phyloP scores from a whole-genome alignment of 2,329 filamentous ascomycete genomes.

The Colletotrichum liaoningense region DNA sequence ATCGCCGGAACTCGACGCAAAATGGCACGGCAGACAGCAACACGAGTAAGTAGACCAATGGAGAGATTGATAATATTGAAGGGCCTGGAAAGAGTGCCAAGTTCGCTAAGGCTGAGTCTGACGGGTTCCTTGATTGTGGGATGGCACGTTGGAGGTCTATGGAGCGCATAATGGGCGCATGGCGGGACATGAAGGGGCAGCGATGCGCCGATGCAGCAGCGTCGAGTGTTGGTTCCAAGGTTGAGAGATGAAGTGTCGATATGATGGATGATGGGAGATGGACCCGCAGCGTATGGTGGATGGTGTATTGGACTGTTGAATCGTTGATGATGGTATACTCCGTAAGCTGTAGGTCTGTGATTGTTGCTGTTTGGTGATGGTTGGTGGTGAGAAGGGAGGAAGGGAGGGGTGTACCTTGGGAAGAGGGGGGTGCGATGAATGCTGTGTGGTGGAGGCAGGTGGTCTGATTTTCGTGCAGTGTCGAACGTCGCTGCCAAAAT shows the following conservation, averaged over 20 bases:
- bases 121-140: neutral
- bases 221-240: neutral
- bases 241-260: neutral
- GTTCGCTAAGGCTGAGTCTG: neutral
- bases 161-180: neutral
- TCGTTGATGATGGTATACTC: too few relatives aligned
- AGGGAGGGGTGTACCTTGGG: too few relatives aligned
- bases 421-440: neutral
- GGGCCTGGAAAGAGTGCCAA: neutral
- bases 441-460: neutral
- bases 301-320: neutral
- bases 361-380: too few relatives aligned
- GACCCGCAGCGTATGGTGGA: neutral
- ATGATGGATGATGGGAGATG: neutral
- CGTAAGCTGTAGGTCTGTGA: too few relatives aligned
- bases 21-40: neutral
- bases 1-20: neutral
- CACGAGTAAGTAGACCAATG: neutral
- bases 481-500: conserved; percentile 25
- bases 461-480: conserved; percentile 29
- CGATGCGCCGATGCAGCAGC: neutral
- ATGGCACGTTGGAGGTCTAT: neutral
- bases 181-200: neutral
- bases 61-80: neutral
- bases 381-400: too few relatives aligned